Percentiles rank a stretch among this genome's conserved stretches.
phyloP scores from a whole-genome alignment of 306 rosid genomes.

The Cucurbita pepo region DNA sequence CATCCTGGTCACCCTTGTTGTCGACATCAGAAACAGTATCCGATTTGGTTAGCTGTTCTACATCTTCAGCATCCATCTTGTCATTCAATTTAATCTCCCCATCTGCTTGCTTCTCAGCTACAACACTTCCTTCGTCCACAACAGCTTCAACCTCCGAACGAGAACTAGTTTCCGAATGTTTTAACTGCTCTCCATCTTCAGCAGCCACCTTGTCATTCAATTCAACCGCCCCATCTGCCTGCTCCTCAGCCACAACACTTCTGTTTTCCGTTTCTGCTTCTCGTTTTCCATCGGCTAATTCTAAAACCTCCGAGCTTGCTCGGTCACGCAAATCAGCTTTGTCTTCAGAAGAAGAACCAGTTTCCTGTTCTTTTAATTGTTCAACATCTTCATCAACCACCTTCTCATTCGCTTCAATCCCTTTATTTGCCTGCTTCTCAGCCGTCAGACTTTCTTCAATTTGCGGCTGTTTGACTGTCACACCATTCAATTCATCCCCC shows the following conservation, averaged over 20 bases:
- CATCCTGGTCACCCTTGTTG: not conserved
- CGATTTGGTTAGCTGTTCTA: not conserved
- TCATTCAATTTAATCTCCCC: constrained; percentile 9
- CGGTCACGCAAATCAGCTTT: not conserved
- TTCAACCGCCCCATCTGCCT: not conserved
- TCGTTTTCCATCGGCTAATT: constrained; percentile 5
- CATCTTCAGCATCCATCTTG: constrained; percentile 8
- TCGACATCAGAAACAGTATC: not conserved
- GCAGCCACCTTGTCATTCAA: constrained; percentile 14
- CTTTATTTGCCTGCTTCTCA: constrained; percentile 10
- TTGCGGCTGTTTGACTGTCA: not conserved
- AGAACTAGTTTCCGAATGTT: not conserved
- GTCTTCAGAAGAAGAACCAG: not conserved
- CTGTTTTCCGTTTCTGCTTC: not conserved
- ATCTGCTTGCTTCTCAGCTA: constrained; percentile 6
- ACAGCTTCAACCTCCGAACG: not conserved
- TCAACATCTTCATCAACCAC: constrained; percentile 7
- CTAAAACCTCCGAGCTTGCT: constrained; percentile 10
- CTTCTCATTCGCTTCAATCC: constrained; percentile 10
- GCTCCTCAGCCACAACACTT: constrained; percentile 3
- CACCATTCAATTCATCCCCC: constrained; percentile 9
- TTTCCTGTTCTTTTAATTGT: not conserved
- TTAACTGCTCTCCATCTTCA: not conserved
- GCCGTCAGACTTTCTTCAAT: not conserved
- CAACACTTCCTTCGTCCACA: not conserved